Conservation (phyloP, 169 alveolate species). For the Amoebophrya sp. region DNA sequence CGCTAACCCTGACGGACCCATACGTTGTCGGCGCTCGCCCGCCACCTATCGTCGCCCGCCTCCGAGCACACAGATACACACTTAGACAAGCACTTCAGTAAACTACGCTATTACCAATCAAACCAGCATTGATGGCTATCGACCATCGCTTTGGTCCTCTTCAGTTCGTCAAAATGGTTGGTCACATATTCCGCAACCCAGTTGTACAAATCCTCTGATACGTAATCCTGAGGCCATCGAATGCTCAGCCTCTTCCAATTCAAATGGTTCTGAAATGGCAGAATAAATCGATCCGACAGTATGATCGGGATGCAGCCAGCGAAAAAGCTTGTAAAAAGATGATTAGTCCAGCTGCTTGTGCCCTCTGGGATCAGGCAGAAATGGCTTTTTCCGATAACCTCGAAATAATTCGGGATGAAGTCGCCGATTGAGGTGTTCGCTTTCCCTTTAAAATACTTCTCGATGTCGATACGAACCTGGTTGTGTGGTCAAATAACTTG, state of each 20-base stretch:
- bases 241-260: not conserved
- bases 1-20: too few species aligned
- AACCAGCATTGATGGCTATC: not conserved
- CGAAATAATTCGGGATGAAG: not conserved
- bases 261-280: not conserved
- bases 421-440: not conserved
- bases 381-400: not conserved
- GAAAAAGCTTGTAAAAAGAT: not conserved
- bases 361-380: slow-evolving; percentile 26
- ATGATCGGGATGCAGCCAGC: slow-evolving; percentile 26
- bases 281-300: not conserved
- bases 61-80: too few species aligned
- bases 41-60: too few species aligned
- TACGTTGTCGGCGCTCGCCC: too few species aligned
- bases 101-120: too few species aligned
- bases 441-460: not conserved
- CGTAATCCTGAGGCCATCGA: not conserved
- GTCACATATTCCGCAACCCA: not conserved
- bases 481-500: too few species aligned
- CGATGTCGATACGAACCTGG: not conserved
- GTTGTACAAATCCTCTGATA: not conserved
- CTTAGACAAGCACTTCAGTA: too few species aligned
- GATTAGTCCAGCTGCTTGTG: slow-evolving; percentile 25
- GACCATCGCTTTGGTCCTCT: not conserved
- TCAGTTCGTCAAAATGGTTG: not conserved